These are phyloP conservation scores for Cyberlindnera maclurae DNA, from an alignment of 805 yeast genomes.

Conservation along the genomic window DNA sequence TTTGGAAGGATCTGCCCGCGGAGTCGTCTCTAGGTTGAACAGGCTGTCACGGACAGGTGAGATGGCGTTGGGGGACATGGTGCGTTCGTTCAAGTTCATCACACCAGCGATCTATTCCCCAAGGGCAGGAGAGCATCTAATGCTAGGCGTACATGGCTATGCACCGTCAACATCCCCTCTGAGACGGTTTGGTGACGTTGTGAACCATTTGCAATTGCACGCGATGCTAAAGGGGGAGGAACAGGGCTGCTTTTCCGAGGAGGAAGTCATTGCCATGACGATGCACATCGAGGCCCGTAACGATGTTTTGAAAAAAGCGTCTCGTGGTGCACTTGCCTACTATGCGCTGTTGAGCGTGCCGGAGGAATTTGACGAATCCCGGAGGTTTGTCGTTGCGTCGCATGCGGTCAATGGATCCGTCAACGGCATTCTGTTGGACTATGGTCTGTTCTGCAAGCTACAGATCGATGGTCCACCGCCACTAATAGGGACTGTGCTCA, in stretches of 20 bases:
- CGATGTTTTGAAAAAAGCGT: slow-evolving; percentile 28
- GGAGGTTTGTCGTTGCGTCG: slow-evolving; percentile 33
- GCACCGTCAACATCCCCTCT: slow-evolving; percentile 85
- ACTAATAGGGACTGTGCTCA: slow-evolving; percentile 37
- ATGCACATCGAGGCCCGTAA: slow-evolving; percentile 40
- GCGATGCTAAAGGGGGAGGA: slow-evolving; percentile 27
- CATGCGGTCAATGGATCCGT: slow-evolving; percentile 33
- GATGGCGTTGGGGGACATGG: slow-evolving; percentile 30
- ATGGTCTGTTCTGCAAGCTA: slow-evolving; percentile 26
- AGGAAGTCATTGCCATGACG: slow-evolving; percentile 30
- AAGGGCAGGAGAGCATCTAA: slow-evolving; percentile 43
- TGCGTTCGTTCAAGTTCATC: slow-evolving; percentile 38
- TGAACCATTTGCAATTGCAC: slow-evolving; percentile 74
- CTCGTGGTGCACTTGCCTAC: slow-evolving; percentile 26
- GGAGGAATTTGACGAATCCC: slow-evolving; percentile 11
- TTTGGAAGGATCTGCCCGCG: slow-evolving; percentile 21
- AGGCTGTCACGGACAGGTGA: slow-evolving; percentile 7
- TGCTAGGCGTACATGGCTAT: slow-evolving; percentile 57
- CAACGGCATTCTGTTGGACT: slow-evolving; percentile 25
- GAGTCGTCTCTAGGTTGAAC: slow-evolving; percentile 21
- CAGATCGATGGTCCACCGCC: slow-evolving; percentile 25
- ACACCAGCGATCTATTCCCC: slow-evolving; percentile 47
- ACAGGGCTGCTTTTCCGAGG: slow-evolving; percentile 24
- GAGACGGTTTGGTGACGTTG: slow-evolving; percentile 71
- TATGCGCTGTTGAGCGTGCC: slow-evolving; percentile 29